phyloP scores from a whole-genome alignment of 2,329 filamentous ascomycete genomes.

The Cladosporium sp. region DNA sequence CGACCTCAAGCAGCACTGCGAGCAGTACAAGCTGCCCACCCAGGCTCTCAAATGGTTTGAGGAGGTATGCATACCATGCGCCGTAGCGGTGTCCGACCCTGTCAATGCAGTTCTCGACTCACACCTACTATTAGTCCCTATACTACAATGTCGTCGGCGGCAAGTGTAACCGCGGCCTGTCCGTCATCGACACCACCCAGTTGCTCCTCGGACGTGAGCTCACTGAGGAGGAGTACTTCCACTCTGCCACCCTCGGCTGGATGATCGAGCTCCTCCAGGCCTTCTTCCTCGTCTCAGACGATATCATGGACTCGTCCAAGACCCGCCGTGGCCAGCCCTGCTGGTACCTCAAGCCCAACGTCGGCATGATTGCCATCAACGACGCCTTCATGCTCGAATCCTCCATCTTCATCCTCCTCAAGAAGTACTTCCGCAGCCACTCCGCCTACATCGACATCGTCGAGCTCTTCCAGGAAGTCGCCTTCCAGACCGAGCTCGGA shows the following conservation, averaged over 20 bases:
- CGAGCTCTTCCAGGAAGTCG: constrained; percentile 93
- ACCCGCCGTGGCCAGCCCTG: constrained; percentile 91
- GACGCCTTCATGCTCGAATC: constrained; percentile 94
- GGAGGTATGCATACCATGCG: constrained; percentile 51
- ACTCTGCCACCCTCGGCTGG: constrained; percentile 86
- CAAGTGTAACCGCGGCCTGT: constrained; percentile 99
- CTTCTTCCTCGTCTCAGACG: constrained; percentile 97
- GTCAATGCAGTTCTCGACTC: not conserved
- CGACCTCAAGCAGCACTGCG: constrained; percentile 73
- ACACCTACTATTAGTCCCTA: constrained; percentile 56
- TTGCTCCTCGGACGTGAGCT: constrained; percentile 71
- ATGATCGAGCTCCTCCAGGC: constrained; percentile 97
- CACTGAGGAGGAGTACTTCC: constrained; percentile 78
- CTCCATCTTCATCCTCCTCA: constrained; percentile 83
- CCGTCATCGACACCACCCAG: constrained; percentile 84
- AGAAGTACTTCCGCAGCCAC: constrained; percentile 88
- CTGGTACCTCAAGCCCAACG: constrained; percentile 87
- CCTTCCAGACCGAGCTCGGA: constrained; percentile 91
- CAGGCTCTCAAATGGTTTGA: constrained; percentile 83
- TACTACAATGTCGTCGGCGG: constrained; percentile 85
- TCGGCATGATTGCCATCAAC: constrained; percentile 97
- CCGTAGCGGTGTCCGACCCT: constrained; percentile 15
- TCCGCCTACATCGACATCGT: constrained; percentile 84
- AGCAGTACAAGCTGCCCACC: constrained; percentile 76
- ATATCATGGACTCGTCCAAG: constrained; percentile 96